phyloP scores from a whole-genome alignment of 2,329 filamentous ascomycete species.

The Myriosclerotinia curreyana region DNA sequence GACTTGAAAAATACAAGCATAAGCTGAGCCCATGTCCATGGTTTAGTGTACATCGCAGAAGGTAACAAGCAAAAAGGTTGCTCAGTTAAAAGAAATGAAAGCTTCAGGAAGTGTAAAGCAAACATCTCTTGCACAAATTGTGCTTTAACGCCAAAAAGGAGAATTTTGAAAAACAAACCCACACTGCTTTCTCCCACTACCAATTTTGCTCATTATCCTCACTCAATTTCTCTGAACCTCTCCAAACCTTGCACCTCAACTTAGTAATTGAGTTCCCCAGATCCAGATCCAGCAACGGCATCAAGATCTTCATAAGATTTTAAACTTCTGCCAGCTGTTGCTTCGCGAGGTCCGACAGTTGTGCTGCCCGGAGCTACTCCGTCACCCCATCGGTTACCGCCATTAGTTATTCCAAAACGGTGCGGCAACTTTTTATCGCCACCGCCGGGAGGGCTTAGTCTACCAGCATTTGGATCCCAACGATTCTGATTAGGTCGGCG shows the following conservation, averaged over 20 bases:
- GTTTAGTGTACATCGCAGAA: conserved; percentile 18
- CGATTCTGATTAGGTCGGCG: conserved; percentile 55
- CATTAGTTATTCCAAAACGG: conserved; percentile 45
- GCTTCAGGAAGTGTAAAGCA: not conserved
- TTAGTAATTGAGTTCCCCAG: conserved; percentile 87
- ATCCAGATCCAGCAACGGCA: conserved; percentile 70
- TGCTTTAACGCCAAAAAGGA: conserved; percentile 12
- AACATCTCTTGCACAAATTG: conserved; percentile 7
- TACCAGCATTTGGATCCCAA: conserved; percentile 47
- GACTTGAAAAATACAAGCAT: conserved; percentile 6
- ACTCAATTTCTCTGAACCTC: not conserved
- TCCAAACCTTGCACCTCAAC: not conserved
- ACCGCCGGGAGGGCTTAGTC: conserved; percentile 46
- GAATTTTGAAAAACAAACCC: conserved; percentile 10
- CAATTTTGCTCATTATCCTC: conserved; percentile 9
- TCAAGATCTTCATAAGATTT: conserved; percentile 98
- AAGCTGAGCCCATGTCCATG: not conserved
- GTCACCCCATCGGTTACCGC: conserved; percentile 66
- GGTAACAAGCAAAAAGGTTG: conserved; percentile 1
- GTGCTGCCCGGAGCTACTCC: conserved; percentile 66
- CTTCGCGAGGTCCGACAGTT: conserved; percentile 81
- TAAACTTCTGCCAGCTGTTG: conserved; percentile 85
- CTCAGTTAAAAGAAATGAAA: not conserved
- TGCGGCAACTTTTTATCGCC: conserved; percentile 46
- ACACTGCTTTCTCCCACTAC: conserved; percentile 3